phyloP scores from a whole-genome alignment of 805 yeast species.

The Kodamaea sagamina region DNA sequence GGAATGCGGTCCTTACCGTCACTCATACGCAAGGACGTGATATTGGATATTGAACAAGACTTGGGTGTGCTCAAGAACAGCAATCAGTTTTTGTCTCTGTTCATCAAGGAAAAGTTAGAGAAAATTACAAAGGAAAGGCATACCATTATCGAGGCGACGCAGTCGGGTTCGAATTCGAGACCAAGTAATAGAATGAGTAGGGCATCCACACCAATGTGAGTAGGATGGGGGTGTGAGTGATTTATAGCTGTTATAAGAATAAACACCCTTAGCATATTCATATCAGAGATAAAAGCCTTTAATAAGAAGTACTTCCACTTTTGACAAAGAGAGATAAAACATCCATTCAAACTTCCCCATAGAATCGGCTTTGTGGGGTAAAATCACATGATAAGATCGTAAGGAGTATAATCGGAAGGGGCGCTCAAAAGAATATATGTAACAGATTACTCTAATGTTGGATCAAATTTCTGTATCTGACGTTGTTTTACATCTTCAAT shows the following conservation, averaged over 20 bases:
- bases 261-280: too few species aligned
- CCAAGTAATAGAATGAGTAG: slow-evolving; percentile 41
- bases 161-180: slow-evolving; percentile 32
- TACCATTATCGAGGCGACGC: slow-evolving; percentile 29
- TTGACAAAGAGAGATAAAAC: too few species aligned
- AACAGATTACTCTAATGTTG: neutral
- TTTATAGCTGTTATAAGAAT: too few species aligned
- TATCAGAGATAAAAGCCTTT: too few species aligned
- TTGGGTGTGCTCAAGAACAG: slow-evolving; percentile 29
- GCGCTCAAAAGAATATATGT: neutral
- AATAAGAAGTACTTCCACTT: too few species aligned
- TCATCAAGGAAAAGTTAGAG: slow-evolving; percentile 35
- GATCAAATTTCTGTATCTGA: neutral
- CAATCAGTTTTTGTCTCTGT: slow-evolving; percentile 30
- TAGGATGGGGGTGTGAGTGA: neutral
- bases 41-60: slow-evolving; percentile 27
- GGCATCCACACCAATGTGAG: slow-evolving; percentile 38
- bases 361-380: neutral
- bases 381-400: neutral
- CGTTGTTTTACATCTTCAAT: neutral
- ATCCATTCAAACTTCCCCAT: too few species aligned
- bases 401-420: neutral
- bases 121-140: slow-evolving; percentile 38
- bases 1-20: slow-evolving; percentile 39
- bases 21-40: slow-evolving; percentile 36